These are phyloP conservation scores for Pichia occidentalis DNA, from an alignment of 805 yeast species.

Conservation along the genomic window DNA sequence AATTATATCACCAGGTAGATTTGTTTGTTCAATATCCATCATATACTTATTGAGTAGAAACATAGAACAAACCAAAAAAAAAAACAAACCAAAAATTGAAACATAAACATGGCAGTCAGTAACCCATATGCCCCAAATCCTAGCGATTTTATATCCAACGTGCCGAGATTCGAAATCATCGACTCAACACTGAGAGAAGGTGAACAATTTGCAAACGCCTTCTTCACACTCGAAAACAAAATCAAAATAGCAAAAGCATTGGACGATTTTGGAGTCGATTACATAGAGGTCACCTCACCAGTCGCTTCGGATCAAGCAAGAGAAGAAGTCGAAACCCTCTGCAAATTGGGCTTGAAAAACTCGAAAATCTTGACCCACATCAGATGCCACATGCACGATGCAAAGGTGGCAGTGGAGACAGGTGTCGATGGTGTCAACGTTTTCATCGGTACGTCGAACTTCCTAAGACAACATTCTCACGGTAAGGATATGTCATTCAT, in stretches of 20 bases:
- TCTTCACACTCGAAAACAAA: slow-evolving; percentile 49
- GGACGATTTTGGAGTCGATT: slow-evolving; percentile 56
- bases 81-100: too few species aligned
- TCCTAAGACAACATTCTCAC: slow-evolving; percentile 49
- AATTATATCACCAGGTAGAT: too few species aligned
- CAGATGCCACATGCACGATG: slow-evolving; percentile 58
- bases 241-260: slow-evolving; percentile 54
- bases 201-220: slow-evolving; percentile 59
- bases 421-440: slow-evolving; percentile 61
- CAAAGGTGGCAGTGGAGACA: slow-evolving; percentile 52
- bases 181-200: slow-evolving; percentile 59
- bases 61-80: too few species aligned
- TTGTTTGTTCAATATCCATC: too few species aligned
- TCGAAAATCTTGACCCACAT: slow-evolving; percentile 54
- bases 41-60: too few species aligned
- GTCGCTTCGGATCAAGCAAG: slow-evolving; percentile 54
- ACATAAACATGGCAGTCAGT: slow-evolving; percentile 17
- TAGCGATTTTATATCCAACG: slow-evolving; percentile 49
- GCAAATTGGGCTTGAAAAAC: slow-evolving; percentile 48
- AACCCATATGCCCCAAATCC: slow-evolving; percentile 59
- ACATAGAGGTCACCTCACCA: slow-evolving; percentile 54
- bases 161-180: slow-evolving; percentile 44
- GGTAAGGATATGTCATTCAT: slow-evolving; percentile 58
- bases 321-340: slow-evolving; percentile 51
- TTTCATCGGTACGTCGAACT: slow-evolving; percentile 54